Base-by-base conservation (phyloP, 2,329 filamentous ascomycete species). In the Penicillium sp. region DNA sequence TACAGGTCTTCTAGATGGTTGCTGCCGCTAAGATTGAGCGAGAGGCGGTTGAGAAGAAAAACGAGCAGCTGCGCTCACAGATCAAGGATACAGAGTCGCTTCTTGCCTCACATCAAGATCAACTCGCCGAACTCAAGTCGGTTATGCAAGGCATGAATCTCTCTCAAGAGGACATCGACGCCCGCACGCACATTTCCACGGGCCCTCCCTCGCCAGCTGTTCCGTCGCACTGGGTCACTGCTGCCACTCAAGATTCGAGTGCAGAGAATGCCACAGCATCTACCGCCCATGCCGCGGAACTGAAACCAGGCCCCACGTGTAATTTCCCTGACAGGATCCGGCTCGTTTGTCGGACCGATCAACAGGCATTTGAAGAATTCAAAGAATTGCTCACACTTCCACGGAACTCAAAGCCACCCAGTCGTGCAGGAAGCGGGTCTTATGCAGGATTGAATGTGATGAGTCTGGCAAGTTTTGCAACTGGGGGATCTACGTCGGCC, bases 121-220 rank as follows among this genome's bases (percentile, higher is more conserved):
- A 98, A 66, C 76, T 98, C 3, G 79, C 86, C 2, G 88, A 97
- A 67, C 80, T 98, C 54, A 98, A 98, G 70, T 77, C 81, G 18
- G 89, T 96, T 54, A 88, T 98, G 83, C 90, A 95, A 69, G 84
- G 85, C 59, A 88, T 96, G 82, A 76, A 81, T 9, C 82, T 88
- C 57, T 58, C 64, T 26, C 79, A 78, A 51, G 87, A 93, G 56
- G 86, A 94, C 57, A 77, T 81, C 56, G 79, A 84, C 43, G 82
- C 77, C 39, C 81, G 80, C 48, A 78, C 82, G n/a, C 86, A 88
- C 8, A 67, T 72, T 13, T 83, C 82, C 11, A 79, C 79, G 1
- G 80, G 86, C 7, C 90, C 90, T 2, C 88, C 88, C 0, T 95
- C 91, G 1, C 90, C 91, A 1, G 85, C 83, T 7, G 74, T 85